Evolutionary conservation across 2,329 filamentous ascomycete genomes (phyloP).

Genomic region (Nemania sp.): DNA sequence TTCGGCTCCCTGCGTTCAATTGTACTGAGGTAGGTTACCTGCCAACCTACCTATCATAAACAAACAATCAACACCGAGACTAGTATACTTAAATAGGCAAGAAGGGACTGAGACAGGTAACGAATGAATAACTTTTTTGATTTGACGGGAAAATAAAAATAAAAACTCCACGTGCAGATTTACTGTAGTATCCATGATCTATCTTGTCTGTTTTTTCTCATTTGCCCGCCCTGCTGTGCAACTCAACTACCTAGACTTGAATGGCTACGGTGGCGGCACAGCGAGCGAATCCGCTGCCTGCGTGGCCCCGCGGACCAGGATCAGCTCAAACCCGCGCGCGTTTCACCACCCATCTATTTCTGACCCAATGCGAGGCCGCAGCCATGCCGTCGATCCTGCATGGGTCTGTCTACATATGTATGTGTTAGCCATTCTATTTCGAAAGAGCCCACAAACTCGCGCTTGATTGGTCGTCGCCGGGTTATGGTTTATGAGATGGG

Average conservation of each 20-base stretch:
- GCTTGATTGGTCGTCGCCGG: background rate
- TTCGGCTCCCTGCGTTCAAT: background rate
- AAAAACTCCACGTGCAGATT: too few species aligned
- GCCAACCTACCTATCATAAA: too few species aligned
- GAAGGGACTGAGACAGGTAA: too few species aligned
- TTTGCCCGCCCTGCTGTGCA: background rate
- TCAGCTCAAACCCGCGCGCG: conserved; percentile 26
- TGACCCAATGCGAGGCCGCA: conserved; percentile 15
- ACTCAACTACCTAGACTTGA: too few species aligned
- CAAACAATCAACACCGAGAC: background rate
- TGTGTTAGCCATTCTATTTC: background rate
- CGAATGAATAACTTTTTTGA: too few species aligned
- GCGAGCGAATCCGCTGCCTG: conserved; percentile 17
- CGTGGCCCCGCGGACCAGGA: conserved; percentile 23
- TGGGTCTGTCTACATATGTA: too few species aligned
- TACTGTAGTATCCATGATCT: too few species aligned
- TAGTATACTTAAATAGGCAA: background rate
- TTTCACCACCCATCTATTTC: conserved; percentile 30
- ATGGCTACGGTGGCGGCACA: background rate
- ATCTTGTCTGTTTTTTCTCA: too few species aligned
- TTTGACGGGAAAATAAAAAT: too few species aligned
- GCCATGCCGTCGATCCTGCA: background rate
- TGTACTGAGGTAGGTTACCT: background rate
- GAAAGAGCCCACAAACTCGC: too few species aligned
- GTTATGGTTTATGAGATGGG: background rate